Conservation (phyloP, 352 stramenopile species). For the Phytophthora quininea region DNA sequence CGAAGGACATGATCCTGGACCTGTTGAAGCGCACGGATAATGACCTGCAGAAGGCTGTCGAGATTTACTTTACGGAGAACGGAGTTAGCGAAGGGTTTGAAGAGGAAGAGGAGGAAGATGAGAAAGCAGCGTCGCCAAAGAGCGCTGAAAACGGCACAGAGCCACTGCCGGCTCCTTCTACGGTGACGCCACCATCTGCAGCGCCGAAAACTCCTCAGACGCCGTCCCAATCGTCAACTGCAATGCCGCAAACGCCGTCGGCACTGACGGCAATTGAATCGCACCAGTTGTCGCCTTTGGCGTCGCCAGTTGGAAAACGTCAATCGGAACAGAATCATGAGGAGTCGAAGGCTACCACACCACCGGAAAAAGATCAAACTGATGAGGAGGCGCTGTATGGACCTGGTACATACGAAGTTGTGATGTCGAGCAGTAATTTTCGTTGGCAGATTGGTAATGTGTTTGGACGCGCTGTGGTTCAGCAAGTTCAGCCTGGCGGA, state of each 20-base stretch:
- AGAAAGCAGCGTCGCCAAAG: conserved; percentile 28
- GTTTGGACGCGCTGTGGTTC: conserved; percentile 83
- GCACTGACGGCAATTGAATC: conserved; percentile 55
- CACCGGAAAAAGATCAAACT: conserved; percentile 9
- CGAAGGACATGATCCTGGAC: conserved; percentile 53
- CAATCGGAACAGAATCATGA: conserved; percentile 7
- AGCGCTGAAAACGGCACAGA: conserved; percentile 17
- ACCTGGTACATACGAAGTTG: conserved; percentile 80
- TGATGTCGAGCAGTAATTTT: conserved; percentile 77
- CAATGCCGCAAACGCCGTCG: conserved; percentile 43
- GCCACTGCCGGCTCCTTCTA: conserved; percentile 18
- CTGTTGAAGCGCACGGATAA: conserved; percentile 71
- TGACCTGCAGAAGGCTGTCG: conserved; percentile 78
- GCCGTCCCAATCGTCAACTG: conserved; percentile 39
- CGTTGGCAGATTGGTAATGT: conserved; percentile 87
- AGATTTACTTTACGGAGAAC: conserved; percentile 82
- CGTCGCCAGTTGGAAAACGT: conserved; percentile 32
- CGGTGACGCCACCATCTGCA: conserved; percentile 28
- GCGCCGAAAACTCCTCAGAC: conserved; percentile 24
- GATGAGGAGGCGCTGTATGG: conserved; percentile 55
- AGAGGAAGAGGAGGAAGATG: conserved; percentile 52
- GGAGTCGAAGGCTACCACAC: conserved; percentile 8
- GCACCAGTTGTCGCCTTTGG: conserved; percentile 63
- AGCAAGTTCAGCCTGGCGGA: conserved; percentile 70
- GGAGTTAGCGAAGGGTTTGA: conserved; percentile 47